A percentile compares a stretch with the other conserved stretches of the same genome.
phyloP scores from a whole-genome alignment of 768 basidiomycete genomes.

The Cantharellus anzutake region DNA sequence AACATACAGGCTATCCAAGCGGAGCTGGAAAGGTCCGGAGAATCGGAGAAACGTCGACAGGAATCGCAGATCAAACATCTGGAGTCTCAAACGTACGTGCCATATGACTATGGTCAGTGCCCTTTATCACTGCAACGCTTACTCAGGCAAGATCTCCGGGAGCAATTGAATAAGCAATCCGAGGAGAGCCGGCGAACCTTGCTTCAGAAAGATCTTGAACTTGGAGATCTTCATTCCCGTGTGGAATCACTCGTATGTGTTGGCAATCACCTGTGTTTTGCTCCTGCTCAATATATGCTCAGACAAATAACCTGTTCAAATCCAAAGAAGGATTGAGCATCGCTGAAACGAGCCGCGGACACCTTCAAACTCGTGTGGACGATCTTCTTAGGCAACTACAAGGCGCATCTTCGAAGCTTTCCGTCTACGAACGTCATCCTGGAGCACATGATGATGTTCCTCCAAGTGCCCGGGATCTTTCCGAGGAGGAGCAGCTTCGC shows the following conservation, averaged over 20 bases:
- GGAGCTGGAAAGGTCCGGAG: conserved; percentile 65
- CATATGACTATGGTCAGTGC: not conserved
- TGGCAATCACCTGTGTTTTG: not conserved
- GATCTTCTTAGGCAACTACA: conserved; percentile 33
- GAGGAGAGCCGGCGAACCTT: conserved; percentile 54
- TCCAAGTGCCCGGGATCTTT: conserved; percentile 20
- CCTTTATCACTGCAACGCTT: not conserved
- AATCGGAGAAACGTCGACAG: conserved; percentile 63
- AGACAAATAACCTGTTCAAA: conserved; percentile 47
- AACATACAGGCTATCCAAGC: conserved; percentile 84
- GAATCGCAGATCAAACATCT: conserved; percentile 64
- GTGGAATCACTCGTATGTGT: conserved; percentile 49
- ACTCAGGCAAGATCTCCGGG: conserved; percentile 50
- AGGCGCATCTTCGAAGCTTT: conserved; percentile 66
- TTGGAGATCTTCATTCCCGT: conserved; percentile 50
- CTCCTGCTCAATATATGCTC: not conserved
- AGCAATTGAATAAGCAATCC: conserved; percentile 52
- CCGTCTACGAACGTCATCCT: conserved; percentile 48
- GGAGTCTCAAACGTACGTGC: conserved; percentile 54
- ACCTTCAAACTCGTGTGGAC: conserved; percentile 8
- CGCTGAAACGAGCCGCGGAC: conserved; percentile 12
- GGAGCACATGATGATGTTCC: conserved; percentile 17
- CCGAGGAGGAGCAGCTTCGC: conserved; percentile 60
- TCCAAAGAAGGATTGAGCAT: conserved; percentile 34
- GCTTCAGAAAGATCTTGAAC: conserved; percentile 64